phyloP scores from a whole-genome alignment of 305 asterid genomes.

The Nicotiana rustica region DNA sequence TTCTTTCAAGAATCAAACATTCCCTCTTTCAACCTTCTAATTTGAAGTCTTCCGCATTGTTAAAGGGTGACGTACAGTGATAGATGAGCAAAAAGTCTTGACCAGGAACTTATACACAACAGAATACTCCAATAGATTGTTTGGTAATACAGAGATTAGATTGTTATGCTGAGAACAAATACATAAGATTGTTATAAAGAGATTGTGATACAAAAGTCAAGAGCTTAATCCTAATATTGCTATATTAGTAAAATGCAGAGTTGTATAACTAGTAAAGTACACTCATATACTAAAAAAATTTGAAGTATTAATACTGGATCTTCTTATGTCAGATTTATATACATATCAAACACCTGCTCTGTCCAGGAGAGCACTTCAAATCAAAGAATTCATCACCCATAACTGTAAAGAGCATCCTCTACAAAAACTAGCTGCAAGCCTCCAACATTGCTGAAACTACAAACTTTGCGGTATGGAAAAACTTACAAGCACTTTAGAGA shows the following conservation, averaged over 20 bases:
- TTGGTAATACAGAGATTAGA: not conserved
- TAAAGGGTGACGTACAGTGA: not conserved
- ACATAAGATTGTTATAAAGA: not conserved
- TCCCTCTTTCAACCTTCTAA: too few relatives aligned
- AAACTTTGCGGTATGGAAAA: not conserved
- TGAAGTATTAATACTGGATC: not conserved
- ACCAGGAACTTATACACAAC: not conserved
- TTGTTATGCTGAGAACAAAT: not conserved
- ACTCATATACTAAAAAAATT: not conserved
- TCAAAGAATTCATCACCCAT: not conserved
- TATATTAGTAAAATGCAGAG: not conserved
- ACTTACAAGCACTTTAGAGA: not conserved
- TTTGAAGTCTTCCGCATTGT: too few relatives aligned
- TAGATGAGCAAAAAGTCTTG: not conserved
- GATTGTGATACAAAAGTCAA: not conserved
- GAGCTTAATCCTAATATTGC: not conserved
- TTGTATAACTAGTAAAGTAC: not conserved
- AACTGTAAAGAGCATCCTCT: not conserved
- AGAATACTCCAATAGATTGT: not conserved
- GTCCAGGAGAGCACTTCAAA: not conserved
- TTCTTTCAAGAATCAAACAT: too few relatives aligned
- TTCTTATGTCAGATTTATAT: not conserved
- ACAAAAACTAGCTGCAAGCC: not conserved
- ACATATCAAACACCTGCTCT: not conserved
- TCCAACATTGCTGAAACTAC: not conserved